Conservation (phyloP, 305 asterid genomes). For the Rubia peregrina region DNA sequence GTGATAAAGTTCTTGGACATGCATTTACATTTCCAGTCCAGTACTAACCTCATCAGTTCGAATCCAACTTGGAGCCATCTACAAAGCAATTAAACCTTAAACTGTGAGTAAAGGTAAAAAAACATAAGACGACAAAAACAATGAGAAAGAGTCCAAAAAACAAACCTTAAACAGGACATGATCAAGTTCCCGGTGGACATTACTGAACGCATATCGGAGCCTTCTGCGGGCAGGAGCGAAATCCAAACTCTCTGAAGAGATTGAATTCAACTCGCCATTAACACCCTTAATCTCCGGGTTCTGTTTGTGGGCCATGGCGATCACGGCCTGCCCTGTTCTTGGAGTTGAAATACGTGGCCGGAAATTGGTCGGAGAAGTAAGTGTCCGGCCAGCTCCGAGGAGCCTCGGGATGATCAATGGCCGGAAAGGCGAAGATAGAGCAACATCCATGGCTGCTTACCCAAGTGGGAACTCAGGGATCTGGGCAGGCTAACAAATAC, state of each 20-base stretch:
- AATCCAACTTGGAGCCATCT: conserved; percentile 91
- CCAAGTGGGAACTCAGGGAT: background rate
- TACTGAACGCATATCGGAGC: conserved; percentile 69
- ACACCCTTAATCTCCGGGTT: conserved; percentile 57
- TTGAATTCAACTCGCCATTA: conserved; percentile 67
- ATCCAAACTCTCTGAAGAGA: conserved; percentile 84
- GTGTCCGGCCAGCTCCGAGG: conserved; percentile 19
- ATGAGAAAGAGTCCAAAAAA: background rate
- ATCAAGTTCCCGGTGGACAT: conserved; percentile 65
- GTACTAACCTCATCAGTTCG: conserved; percentile 75
- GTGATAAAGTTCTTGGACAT: background rate
- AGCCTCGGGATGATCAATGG: conserved; percentile 23
- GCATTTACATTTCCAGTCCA: conserved; percentile 5
- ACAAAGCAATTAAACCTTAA: conserved; percentile 15
- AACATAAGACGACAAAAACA: background rate
- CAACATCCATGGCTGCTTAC: conserved; percentile 33
- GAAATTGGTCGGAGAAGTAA: conserved; percentile 21
- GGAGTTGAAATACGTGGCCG: conserved; percentile 17
- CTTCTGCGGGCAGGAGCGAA: conserved; percentile 83
- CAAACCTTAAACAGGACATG: conserved; percentile 78
- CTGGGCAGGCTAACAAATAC: background rate
- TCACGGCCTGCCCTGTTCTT: conserved; percentile 18
- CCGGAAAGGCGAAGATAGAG: conserved; percentile 36
- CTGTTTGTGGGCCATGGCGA: conserved; percentile 49
- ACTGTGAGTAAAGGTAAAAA: background rate